phyloP scores from a whole-genome alignment of 805 yeast genomes.

The Yamadazyma sp. region DNA sequence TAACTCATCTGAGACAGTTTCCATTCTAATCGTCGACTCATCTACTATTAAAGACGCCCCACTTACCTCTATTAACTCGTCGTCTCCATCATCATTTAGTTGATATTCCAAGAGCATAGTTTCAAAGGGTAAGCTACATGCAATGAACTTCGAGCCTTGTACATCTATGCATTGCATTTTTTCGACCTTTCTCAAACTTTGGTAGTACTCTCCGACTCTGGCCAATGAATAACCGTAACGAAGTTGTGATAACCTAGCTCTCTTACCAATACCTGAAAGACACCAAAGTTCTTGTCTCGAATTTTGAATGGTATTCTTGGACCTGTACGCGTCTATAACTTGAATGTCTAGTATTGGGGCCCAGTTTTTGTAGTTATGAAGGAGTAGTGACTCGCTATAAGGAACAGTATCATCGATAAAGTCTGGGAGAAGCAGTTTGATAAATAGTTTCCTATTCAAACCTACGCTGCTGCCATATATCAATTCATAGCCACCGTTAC shows the following conservation, averaged over 20 bases:
- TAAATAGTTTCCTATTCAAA: constrained; percentile 33
- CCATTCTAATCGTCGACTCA: constrained; percentile 19
- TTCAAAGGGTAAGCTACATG: constrained; percentile 40
- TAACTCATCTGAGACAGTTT: constrained; percentile 12
- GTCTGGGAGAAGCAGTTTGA: constrained; percentile 24
- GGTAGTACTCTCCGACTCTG: constrained; percentile 26
- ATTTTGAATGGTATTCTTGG: constrained; percentile 19
- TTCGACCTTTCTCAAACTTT: constrained; percentile 31
- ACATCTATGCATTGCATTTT: constrained; percentile 18
- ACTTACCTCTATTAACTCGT: constrained; percentile 28
- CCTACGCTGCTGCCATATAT: constrained; percentile 45
- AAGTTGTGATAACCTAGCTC: constrained; percentile 33
- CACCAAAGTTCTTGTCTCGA: constrained; percentile 45
- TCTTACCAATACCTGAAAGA: constrained; percentile 35
- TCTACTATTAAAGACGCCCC: constrained; percentile 17
- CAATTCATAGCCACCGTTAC: constrained; percentile 22
- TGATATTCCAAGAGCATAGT: constrained; percentile 36
- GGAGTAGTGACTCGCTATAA: constrained; percentile 24
- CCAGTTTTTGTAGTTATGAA: constrained; percentile 44
- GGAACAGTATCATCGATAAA: constrained; percentile 13
- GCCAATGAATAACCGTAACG: constrained; percentile 31
- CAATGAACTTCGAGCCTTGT: constrained; percentile 23
- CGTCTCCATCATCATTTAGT: constrained; percentile 14
- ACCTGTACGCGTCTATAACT: constrained; percentile 27
- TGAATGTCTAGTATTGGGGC: constrained; percentile 46